Evolutionary conservation across 345 rosid genomes (phyloP).

Genomic region (Pistacia atlantica): DNA sequence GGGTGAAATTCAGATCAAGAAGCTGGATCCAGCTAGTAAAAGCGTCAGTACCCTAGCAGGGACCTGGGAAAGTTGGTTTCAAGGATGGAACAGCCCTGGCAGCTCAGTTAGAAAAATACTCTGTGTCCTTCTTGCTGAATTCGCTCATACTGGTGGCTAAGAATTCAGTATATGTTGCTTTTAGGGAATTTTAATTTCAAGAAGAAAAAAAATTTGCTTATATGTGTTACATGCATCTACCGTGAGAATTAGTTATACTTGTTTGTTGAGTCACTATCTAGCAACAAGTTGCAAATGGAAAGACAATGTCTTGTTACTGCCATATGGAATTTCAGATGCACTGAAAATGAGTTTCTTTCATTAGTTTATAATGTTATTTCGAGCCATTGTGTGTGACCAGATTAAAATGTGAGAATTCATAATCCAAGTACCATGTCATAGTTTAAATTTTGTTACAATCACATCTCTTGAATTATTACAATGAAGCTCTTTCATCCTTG

Average conservation of each 20-base stretch:
- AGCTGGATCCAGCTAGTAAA: conserved; percentile 73
- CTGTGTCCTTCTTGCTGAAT: not conserved
- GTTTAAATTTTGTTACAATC: not conserved
- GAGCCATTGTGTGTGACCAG: not conserved
- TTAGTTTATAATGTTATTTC: not conserved
- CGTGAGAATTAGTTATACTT: too few relatives aligned
- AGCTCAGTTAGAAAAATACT: conserved; percentile 53
- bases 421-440: not conserved
- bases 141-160: too few relatives aligned
- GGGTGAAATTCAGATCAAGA: conserved; percentile 65
- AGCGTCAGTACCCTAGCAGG: conserved; percentile 78
- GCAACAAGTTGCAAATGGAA: too few relatives aligned
- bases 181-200: not conserved
- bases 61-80: conserved; percentile 96
- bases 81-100: conserved; percentile 66
- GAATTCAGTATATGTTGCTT: not conserved
- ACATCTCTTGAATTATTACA: not conserved
- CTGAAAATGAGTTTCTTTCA: not conserved
- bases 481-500: not conserved
- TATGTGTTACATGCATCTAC: too few relatives aligned
- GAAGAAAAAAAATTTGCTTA: too few relatives aligned
- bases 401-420: not conserved
- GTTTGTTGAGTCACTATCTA: too few relatives aligned
- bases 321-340: too few relatives aligned
- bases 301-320: too few relatives aligned